A percentile compares a stretch with the other conserved stretches of the same genome.
These are phyloP conservation scores for Quercus phellos DNA, from an alignment of 331 rosid genomes.

Conservation along the genomic window DNA sequence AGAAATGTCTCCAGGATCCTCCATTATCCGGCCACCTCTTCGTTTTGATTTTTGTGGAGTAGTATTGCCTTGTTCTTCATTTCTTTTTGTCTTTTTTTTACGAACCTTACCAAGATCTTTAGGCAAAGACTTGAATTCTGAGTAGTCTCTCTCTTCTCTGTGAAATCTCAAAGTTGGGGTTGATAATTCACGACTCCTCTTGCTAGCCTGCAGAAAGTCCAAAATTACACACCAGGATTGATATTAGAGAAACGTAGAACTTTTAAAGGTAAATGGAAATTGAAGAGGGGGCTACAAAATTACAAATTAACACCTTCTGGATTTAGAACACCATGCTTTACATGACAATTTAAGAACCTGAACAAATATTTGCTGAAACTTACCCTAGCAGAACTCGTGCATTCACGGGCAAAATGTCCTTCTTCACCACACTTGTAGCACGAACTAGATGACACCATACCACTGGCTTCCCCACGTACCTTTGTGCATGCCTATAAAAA, in stretches of 20 bases:
- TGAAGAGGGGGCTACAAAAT: background rate
- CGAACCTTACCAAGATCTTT: constrained; percentile 37
- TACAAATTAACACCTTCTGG: background rate
- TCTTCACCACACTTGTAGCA: constrained; percentile 77
- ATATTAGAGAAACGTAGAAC: background rate
- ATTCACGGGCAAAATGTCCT: constrained; percentile 94
- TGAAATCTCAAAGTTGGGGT: constrained; percentile 33
- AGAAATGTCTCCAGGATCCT: constrained; percentile 32
- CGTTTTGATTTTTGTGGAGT: constrained; percentile 42
- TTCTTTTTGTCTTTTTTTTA: constrained; percentile 38
- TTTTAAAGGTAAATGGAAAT: background rate
- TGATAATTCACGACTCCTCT: constrained; percentile 37
- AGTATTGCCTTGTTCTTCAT: constrained; percentile 34
- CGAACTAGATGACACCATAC: constrained; percentile 43
- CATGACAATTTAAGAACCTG: background rate
- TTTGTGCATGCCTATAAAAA: constrained; percentile 58
- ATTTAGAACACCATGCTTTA: background rate
- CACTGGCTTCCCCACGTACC: constrained; percentile 38
- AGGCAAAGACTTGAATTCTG: constrained; percentile 51
- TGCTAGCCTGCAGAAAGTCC: constrained; percentile 40
- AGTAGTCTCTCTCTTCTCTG: constrained; percentile 35
- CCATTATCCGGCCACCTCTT: constrained; percentile 34
- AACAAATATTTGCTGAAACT: background rate
- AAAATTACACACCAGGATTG: constrained; percentile 2
- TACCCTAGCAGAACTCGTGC: constrained; percentile 52